These are phyloP conservation scores for Blastobotrys capitulatus DNA, from an alignment of 1,139 yeast species.

Conservation along the genomic window DNA sequence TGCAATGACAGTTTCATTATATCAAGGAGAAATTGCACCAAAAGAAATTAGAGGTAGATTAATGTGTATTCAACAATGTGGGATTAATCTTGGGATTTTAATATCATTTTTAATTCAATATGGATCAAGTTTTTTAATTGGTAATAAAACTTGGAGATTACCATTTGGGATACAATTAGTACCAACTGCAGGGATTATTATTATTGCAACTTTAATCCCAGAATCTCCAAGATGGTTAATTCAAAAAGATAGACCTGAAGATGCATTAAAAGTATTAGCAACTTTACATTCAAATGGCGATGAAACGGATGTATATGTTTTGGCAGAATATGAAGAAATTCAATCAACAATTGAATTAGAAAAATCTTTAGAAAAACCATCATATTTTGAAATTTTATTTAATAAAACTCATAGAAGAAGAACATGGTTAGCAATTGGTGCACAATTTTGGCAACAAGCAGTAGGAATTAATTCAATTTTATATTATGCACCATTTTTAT, in stretches of 20 bases:
- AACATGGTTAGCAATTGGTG: constrained; percentile 12
- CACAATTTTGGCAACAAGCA: constrained; percentile 40
- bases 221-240: constrained; percentile 13
- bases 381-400: constrained; percentile 44
- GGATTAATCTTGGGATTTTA: background rate
- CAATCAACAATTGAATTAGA: constrained; percentile 45
- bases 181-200: constrained; percentile 6
- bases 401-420: constrained; percentile 9
- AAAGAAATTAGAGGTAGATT: background rate
- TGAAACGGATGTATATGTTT: background rate
- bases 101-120: background rate
- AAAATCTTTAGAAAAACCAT: constrained; percentile 15
- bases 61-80: background rate
- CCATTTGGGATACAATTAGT: constrained; percentile 3
- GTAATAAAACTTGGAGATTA: background rate
- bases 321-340: constrained; percentile 34
- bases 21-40: constrained; percentile 1
- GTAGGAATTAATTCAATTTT: constrained; percentile 76
- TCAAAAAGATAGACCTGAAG: constrained; percentile 11
- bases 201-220: constrained; percentile 4
- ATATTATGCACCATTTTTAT: constrained; percentile 73
- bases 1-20: background rate
- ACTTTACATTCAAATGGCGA: constrained; percentile 8
- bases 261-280: constrained; percentile 11
- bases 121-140: background rate